Evolutionary conservation across 345 rosid species (phyloP), one percentile per base, ranked within the genome.

Genomic region (Linum trigynum): DNA sequence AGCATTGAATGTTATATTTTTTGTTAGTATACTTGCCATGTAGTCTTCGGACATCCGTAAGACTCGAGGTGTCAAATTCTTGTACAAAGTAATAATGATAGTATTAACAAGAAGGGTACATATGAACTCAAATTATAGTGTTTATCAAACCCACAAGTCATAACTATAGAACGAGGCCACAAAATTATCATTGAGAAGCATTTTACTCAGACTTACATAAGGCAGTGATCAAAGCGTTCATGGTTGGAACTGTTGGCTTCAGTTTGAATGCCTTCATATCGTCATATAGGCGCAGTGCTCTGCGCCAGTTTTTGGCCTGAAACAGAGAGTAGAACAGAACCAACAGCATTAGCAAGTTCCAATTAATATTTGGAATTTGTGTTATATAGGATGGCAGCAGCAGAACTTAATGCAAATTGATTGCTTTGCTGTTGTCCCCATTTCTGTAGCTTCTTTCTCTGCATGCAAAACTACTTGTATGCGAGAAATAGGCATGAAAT

Each of bases 241-340:
- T 75, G 23, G 91, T 85, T 63, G 98, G 77, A 72, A 92, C 79
- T 32, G 94, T 83, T 76, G 86, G 92, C 55, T 77, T 82, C 67
- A 92, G 75, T 71, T 70, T 82, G 41, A 78, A 69, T 67, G 86
- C 79, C 82, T 82, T 90, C 76, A 90, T 84, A 58, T 79, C 77
- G 61, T 87, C 87, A 60, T 86, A 90, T 59, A 88, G 80, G 82
- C 85, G 85, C 75, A 87, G 78, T 50, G 94, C 94, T 76, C 84
- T 92, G 79, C 79, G 80, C 97, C 98, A 92, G 75, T 83, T 90
- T 70, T 83, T 90, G 14, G 89, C 87, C 95, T 92, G 79, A 72
- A 77, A 66, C 35, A 67, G 59, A 53, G 55, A 45, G 32, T 64
- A 65, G 61, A 48, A 41, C 32, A 56, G 51, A 59, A 55, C 59